Percentiles rank a stretch among this genome's conserved stretches.
phyloP scores from a whole-genome alignment of 2,329 filamentous ascomycete genomes.

The Penicillium olsonii region DNA sequence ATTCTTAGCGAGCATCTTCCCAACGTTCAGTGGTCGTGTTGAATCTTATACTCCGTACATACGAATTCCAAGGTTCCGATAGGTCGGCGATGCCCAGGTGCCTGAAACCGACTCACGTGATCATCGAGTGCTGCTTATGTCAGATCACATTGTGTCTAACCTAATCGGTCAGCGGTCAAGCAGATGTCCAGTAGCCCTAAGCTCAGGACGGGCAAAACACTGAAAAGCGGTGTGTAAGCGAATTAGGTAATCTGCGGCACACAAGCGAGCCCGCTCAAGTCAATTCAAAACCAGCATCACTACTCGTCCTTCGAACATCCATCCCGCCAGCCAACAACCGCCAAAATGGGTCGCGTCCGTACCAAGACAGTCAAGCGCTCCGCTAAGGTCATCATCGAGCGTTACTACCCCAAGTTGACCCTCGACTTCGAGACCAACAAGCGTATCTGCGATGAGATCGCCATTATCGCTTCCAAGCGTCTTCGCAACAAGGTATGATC shows the following conservation, averaged over 20 bases:
- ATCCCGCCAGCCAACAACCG: slow-evolving; percentile 40
- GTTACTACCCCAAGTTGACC: slow-evolving; percentile 95
- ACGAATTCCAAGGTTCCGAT: no score
- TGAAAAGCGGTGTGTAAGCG: no score
- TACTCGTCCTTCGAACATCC: slow-evolving; percentile 27
- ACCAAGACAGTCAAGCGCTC: slow-evolving; percentile 73
- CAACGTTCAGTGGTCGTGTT: no score
- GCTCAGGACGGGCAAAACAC: no score
- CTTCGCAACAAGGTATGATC: slow-evolving; percentile 90
- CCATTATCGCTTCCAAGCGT: slow-evolving; percentile 98
- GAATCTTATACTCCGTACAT: no score
- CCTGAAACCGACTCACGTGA: background rate
- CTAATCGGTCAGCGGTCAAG: no score
- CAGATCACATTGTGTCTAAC: no score
- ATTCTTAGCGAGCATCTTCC: background rate
- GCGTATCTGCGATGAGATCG: slow-evolving; percentile 99
- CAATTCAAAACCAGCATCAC: slow-evolving; percentile 16
- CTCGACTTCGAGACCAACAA: slow-evolving; percentile 99
- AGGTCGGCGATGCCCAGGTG: no score
- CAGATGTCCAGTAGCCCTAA: no score
- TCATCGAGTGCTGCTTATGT: no score
- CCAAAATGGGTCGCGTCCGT: slow-evolving; percentile 53
- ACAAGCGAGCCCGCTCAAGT: slow-evolving; percentile 24
- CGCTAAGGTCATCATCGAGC: slow-evolving; percentile 99
- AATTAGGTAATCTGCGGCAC: slow-evolving; percentile 14